These are phyloP conservation scores for Plasmodium chabaudi DNA, from an alignment of 169 alveolate genomes.

Conservation along the genomic window DNA sequence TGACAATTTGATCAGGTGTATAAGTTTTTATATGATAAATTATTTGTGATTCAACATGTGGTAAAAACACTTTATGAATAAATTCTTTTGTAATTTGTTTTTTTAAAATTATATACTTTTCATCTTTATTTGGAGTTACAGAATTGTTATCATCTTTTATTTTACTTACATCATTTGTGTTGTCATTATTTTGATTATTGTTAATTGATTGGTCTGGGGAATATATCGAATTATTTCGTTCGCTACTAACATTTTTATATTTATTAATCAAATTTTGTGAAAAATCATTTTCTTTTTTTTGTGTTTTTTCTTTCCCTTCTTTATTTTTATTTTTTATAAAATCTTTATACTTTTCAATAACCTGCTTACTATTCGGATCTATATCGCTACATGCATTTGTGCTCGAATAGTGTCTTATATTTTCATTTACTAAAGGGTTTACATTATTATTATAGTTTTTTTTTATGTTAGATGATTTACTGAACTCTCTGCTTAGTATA, in stretches of 20 bases:
- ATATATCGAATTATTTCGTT: too few species aligned
- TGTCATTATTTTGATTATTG: neutral
- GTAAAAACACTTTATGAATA: constrained; percentile 59
- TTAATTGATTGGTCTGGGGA: too few species aligned
- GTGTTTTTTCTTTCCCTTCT: neutral
- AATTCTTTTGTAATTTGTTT: constrained; percentile 70
- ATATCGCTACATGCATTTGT: neutral
- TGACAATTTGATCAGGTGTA: constrained; percentile 73
- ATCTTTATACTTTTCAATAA: constrained; percentile 47
- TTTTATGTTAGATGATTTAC: too few species aligned
- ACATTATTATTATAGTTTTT: too few species aligned
- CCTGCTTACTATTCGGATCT: constrained; percentile 11
- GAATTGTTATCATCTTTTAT: neutral
- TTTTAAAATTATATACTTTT: constrained; percentile 65
- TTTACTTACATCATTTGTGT: neutral
- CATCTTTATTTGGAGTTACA: constrained; percentile 7
- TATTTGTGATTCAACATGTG: constrained; percentile 75
- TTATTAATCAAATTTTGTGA: neutral
- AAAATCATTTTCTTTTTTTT: neutral
- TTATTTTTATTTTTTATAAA: constrained; percentile 7
- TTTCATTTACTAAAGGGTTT: too few species aligned
- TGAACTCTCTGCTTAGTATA: too few species aligned
- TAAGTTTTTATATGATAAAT: constrained; percentile 65
- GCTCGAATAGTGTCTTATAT: too few species aligned
- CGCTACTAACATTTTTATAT: neutral